Evolutionary conservation across 2,329 filamentous ascomycete genomes (phyloP), one percentile per base, ranked within the genome.

Genomic region (Amauroascus niger): DNA sequence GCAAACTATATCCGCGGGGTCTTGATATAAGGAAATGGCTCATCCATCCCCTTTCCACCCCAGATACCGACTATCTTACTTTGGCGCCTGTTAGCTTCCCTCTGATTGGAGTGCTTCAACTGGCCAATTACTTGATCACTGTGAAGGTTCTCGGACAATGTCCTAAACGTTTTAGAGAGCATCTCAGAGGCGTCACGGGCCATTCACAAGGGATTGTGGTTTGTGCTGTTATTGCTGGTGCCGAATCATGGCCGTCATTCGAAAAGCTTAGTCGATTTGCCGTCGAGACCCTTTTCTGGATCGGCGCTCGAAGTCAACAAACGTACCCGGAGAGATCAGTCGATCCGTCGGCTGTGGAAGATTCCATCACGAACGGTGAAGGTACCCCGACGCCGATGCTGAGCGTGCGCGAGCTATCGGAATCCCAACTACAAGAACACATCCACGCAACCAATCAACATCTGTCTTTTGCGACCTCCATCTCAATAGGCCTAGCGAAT

Each of bases 361-460:
- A 6, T 33, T 79, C 98, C 64, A 88, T 90, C 60, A 90, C 96
- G 67, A 68, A 91, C 91, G 50, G 93, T 98, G 73, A 93, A 93
- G n/a, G 80, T 79, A 4, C 93, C 93, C 1, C 97, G 93, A 1
- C 93, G 93, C 39, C 26, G 9, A 98, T 98, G 93, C 76, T 98
- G 61, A 97, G 91, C 65, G 94, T 98, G 60, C 88, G 93, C 48
- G 93, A 97, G 66, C 81, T 98, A 26, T 86, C 91, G 0, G 81
- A 86, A 64, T 80, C 83, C 45, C 86, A 93, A 61, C 87, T 98
- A 11, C 90, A 98, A 71, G 89, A 91, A 71, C 91, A 97, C 73
- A 94, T 98, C 62, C 86, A 97, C 72, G 87, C 86, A 11, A 97
- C 93, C 60, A 98, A 98, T 71, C 84, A 95, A 69, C 95, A 98